Evolutionary conservation across 176 grass and related monocot genomes (phyloP).

Genomic region (Zea luxurians): DNA sequence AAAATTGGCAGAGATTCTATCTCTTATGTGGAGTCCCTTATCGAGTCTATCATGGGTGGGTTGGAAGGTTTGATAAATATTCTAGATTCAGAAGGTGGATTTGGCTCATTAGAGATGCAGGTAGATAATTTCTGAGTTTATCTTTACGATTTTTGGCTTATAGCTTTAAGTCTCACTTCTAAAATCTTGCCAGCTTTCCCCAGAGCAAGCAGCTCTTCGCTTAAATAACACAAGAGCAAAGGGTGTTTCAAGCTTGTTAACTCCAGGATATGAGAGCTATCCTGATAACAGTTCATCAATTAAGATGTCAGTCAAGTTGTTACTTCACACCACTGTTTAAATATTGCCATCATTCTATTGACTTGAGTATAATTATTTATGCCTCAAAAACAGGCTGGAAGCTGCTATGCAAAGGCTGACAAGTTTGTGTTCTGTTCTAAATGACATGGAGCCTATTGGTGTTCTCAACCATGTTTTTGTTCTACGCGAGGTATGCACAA

Average conservation of each 20-base stretch:
- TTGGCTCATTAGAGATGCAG: conserved; percentile 98
- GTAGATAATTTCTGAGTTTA: conserved; percentile 54
- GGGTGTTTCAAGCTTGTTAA: conserved; percentile 65
- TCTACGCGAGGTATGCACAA: conserved; percentile 74
- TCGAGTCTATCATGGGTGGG: conserved; percentile 99
- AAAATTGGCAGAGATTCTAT: conserved; percentile 96
- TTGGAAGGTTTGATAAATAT: conserved; percentile 99
- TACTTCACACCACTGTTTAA: conserved; percentile 27
- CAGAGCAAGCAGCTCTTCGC: conserved; percentile 92
- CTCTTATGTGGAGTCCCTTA: conserved; percentile 90
- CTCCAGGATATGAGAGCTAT: conserved; percentile 89
- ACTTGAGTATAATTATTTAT: conserved; percentile 36
- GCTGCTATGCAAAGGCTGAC: conserved; percentile 96
- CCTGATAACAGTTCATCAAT: conserved; percentile 91
- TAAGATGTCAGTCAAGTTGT: conserved; percentile 77
- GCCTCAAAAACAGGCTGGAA: conserved; percentile 83
- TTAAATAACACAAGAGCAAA: conserved; percentile 80
- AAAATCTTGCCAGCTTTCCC: conserved; percentile 68
- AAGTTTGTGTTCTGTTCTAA: conserved; percentile 96
- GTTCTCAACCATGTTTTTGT: conserved; percentile 99
- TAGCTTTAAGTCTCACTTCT: conserved; percentile 26
- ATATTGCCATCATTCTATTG: conserved; percentile 18
- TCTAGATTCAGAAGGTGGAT: conserved; percentile 96
- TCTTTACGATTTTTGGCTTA: conserved; percentile 15
- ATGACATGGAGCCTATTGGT: conserved; percentile 99